phyloP scores from a whole-genome alignment of 495 filamentous ascomycete genomes.

The Lentithecium fluviatile region DNA sequence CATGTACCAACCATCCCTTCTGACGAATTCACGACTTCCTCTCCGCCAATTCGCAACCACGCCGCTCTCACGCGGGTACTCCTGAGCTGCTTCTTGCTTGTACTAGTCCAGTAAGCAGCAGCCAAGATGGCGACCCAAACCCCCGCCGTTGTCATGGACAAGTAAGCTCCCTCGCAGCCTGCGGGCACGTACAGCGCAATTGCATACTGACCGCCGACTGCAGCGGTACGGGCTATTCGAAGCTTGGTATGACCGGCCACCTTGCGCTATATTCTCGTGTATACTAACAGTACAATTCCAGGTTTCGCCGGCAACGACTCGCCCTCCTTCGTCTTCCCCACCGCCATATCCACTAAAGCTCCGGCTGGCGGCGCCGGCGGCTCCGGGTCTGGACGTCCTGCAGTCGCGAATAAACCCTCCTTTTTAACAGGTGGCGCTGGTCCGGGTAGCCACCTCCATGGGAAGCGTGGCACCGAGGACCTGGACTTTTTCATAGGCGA shows the following conservation, averaged over 20 bases:
- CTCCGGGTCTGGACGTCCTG: constrained; percentile 79
- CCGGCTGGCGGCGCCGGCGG: constrained; percentile 65
- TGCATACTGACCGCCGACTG: constrained; percentile 30
- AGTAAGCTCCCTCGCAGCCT: constrained; percentile 62
- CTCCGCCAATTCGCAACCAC: constrained; percentile 17
- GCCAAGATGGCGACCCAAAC: constrained; percentile 87
- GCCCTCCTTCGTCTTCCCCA: constrained; percentile 98
- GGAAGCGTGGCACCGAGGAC: constrained; percentile 95
- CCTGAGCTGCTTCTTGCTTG: constrained; percentile 33
- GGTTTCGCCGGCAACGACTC: constrained; percentile 99
- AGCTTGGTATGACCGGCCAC: constrained; percentile 66
- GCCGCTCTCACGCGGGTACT: constrained; percentile 19
- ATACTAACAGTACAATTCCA: constrained; percentile 40
- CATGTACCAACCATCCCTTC: constrained; percentile 16
- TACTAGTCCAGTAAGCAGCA: constrained; percentile 34
- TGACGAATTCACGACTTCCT: constrained; percentile 20
- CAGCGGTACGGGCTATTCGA: constrained; percentile 98
- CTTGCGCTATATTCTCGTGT: constrained; percentile 36
- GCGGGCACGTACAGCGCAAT: constrained; percentile 7
- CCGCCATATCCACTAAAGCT: constrained; percentile 94
- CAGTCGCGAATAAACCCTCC: constrained; percentile 89
- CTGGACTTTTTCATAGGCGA: constrained; percentile 99
- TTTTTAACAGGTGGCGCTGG: constrained; percentile 92
- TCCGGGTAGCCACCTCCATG: constrained; percentile 72
- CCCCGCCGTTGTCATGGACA: constrained; percentile 99